Conservation (phyloP, 805 yeast genomes). For the Myxozyma geophila region DNA sequence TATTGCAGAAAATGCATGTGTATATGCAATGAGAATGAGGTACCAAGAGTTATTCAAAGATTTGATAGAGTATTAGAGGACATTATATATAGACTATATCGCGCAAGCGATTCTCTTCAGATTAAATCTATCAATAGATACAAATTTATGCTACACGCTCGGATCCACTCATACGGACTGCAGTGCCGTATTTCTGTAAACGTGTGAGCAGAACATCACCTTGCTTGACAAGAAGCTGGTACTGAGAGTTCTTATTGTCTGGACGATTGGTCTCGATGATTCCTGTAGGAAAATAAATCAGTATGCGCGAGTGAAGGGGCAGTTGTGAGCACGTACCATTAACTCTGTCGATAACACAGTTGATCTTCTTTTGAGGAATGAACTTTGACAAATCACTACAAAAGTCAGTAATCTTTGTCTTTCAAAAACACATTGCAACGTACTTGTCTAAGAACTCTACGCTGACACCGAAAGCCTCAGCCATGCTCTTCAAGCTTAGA, state of each 20-base stretch:
- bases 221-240: constrained; percentile 82
- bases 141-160: constrained; percentile 49
- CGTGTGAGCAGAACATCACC: constrained; percentile 93
- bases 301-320: not conserved
- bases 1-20: no score
- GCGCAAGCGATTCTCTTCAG: no score
- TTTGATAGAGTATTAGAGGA: no score
- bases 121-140: no score
- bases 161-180: constrained; percentile 92
- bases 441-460: constrained; percentile 74
- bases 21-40: no score
- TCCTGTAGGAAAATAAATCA: constrained; percentile 30
- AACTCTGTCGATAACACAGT: constrained; percentile 94
- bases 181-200: constrained; percentile 95
- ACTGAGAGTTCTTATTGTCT: constrained; percentile 93
- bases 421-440: not conserved
- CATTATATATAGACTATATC: no score
- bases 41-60: no score
- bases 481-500: constrained; percentile 88
- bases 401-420: not conserved
- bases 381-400: constrained; percentile 77
- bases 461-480: constrained; percentile 87
- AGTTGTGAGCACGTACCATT: constrained; percentile 56
- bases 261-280: constrained; percentile 95
- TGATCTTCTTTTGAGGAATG: constrained; percentile 89